Conservation (phyloP, 148 eudicot species). For the Chenopodium quinoa region DNA sequence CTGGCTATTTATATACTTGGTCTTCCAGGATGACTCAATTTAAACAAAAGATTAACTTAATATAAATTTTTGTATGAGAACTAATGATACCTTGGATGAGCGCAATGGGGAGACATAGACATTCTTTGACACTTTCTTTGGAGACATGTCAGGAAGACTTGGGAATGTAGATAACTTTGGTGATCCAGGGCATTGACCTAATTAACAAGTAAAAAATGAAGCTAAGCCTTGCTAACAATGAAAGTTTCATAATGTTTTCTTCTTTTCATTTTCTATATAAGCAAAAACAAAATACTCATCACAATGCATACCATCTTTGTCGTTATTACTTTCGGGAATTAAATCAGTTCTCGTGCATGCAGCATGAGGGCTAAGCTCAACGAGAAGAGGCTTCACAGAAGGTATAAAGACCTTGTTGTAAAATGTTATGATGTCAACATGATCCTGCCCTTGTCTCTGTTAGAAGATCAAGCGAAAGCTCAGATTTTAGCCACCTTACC, state of each 20-base stretch:
- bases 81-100: conserved; percentile 76
- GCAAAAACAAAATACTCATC: background rate
- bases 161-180: conserved; percentile 82
- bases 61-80: background rate
- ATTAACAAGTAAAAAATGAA: conserved; percentile 19
- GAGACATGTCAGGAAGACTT: conserved; percentile 96
- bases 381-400: conserved; percentile 77
- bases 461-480: conserved; percentile 17
- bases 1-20: background rate
- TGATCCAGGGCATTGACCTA: conserved; percentile 79
- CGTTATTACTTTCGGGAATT: conserved; percentile 45
- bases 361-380: conserved; percentile 70
- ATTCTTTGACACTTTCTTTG: conserved; percentile 89
- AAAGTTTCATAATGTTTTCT: background rate
- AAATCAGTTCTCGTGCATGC: conserved; percentile 33
- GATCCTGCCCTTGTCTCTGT: conserved; percentile 82
- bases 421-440: conserved; percentile 90
- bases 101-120: conserved; percentile 93
- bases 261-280: background rate
- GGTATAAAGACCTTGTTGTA: conserved; percentile 92
- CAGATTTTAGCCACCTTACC: conserved; percentile 6
- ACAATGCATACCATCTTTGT: conserved; percentile 47
- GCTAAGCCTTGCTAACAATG: background rate
- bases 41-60: background rate
- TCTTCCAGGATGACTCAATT: background rate